These are phyloP conservation scores for Clavulina sp. DNA, from an alignment of 768 basidiomycete species.

Conservation along the genomic window DNA sequence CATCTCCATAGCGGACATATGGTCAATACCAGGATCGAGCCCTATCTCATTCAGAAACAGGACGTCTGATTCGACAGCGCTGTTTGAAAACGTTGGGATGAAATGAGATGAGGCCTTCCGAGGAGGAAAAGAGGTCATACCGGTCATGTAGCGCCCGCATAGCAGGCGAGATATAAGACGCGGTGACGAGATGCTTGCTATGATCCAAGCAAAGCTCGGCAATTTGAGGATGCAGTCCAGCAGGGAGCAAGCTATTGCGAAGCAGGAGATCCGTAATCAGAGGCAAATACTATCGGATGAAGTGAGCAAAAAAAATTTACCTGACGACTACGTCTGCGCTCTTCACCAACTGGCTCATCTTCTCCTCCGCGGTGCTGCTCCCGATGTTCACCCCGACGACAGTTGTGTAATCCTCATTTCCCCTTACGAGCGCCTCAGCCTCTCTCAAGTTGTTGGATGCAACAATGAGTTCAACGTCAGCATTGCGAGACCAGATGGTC, in stretches of 20 bases:
- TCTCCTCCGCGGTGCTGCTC: conserved; percentile 23
- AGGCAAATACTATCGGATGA: too few relatives aligned
- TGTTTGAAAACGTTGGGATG: conserved; percentile 13
- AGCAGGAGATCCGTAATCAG: too few relatives aligned
- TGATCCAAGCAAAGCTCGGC: conserved; percentile 58
- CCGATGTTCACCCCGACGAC: conserved; percentile 46
- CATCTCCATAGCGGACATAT: conserved; percentile 66
- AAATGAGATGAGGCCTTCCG: neutral
- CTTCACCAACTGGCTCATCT: conserved; percentile 34
- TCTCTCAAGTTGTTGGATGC: conserved; percentile 58
- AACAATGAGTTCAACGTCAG: conserved; percentile 52
- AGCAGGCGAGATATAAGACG: conserved; percentile 69
- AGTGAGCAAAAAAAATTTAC: conserved; percentile 23
- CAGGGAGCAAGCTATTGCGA: conserved; percentile 53
- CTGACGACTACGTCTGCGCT: conserved; percentile 70
- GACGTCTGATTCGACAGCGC: conserved; percentile 44
- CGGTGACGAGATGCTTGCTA: conserved; percentile 67
- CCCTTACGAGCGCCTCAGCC: conserved; percentile 26
- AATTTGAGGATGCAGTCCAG: conserved; percentile 46
- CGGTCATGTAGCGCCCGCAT: conserved; percentile 48
- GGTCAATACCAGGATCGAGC: conserved; percentile 79
- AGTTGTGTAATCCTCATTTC: conserved; percentile 24
- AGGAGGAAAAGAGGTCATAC: conserved; percentile 24
- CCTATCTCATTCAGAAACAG: conserved; percentile 81
- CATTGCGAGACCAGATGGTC: conserved; percentile 27